These are phyloP conservation scores for Penicillium dipodomyicola DNA, from an alignment of 495 filamentous ascomycete species.

Conservation along the genomic window DNA sequence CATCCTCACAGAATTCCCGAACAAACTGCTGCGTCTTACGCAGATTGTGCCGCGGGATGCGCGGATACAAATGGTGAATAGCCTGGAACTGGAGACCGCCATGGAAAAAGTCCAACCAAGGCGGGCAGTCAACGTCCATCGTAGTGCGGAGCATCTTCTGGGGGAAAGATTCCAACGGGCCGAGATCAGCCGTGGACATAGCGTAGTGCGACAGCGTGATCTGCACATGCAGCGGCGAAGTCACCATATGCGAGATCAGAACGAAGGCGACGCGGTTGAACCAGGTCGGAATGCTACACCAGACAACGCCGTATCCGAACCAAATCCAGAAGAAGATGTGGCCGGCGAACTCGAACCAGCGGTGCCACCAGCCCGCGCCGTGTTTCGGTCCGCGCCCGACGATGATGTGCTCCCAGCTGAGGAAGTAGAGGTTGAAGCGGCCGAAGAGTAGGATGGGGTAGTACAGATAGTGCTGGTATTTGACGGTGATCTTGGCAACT, in stretches of 20 bases:
- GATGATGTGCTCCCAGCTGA: conserved; percentile 75
- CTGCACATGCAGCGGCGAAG: conserved; percentile 80
- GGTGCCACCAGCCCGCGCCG: conserved; percentile 77
- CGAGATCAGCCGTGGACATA: conserved; percentile 85
- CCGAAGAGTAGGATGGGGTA: conserved; percentile 74
- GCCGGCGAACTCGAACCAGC: conserved; percentile 74
- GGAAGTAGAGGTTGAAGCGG: conserved; percentile 79
- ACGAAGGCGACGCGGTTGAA: conserved; percentile 68
- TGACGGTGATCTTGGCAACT: conserved; percentile 61
- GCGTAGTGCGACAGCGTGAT: conserved; percentile 93
- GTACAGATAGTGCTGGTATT: conserved; percentile 73
- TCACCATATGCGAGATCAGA: conserved; percentile 76
- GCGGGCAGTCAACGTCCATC: conserved; percentile 89
- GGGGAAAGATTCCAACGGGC: conserved; percentile 76
- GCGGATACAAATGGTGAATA: conserved; percentile 81
- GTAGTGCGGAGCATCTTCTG: conserved; percentile 91
- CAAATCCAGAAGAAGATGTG: conserved; percentile 82
- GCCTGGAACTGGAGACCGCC: conserved; percentile 90
- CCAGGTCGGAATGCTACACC: conserved; percentile 62
- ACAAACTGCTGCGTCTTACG: conserved; percentile 74
- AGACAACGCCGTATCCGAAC: conserved; percentile 80
- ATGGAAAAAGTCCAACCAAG: conserved; percentile 88
- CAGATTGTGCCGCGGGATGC: conserved; percentile 84
- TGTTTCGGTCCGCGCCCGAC: conserved; percentile 67
- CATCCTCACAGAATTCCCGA: conserved; percentile 80